Base-by-base conservation (phyloP, 2,329 filamentous ascomycete species). In the Trichoderma polysporum region DNA sequence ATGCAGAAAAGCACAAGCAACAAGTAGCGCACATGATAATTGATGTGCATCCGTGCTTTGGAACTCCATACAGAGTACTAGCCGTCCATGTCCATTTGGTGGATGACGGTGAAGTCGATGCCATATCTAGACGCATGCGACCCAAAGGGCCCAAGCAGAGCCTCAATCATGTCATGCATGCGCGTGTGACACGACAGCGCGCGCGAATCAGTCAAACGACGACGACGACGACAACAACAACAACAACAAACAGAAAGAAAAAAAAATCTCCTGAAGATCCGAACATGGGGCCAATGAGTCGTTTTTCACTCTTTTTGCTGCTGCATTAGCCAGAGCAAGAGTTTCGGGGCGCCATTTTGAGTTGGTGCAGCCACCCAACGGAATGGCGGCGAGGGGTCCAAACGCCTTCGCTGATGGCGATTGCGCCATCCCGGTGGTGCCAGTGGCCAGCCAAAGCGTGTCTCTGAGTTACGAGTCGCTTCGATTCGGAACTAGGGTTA, bases 341-440 rank as follows among this genome's bases (percentile, higher is more conserved):
- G 61, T 47, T 50, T 56, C 61, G 22, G 27, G 47, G 49, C 61
- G 61, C 37, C 35, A 35, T 35, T 22, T 41, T 63, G 47, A 52
- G 59, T 27, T 54, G 25, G 49, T 50, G 59, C 49, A 31, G 59
- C 33, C 59, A 31, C 9, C 59, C 47, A 52, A 53, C 47, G 33
- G 65, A 31, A 39, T 31, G 31, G 49, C 57, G 57, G 65, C 45
- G 39, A 37, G 66, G 53, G 25, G 59, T 62, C 52, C 27, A 60
- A 66, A 68, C 66, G 66, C 57, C 61, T 68, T 68, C 39, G 54
- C 37, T 37, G 61, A 33, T 50, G 62, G 61, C n/a, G 49, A 68
- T 68, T 66, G 66, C 66, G 66, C 66, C 66, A 68, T 53, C 35
- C 47, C 49, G 41, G 37, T 27, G n/a, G 31, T 41, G 50, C 37